Evolutionary conservation across 2,329 filamentous ascomycete genomes (phyloP).

Genomic region (Curvularia lunata): DNA sequence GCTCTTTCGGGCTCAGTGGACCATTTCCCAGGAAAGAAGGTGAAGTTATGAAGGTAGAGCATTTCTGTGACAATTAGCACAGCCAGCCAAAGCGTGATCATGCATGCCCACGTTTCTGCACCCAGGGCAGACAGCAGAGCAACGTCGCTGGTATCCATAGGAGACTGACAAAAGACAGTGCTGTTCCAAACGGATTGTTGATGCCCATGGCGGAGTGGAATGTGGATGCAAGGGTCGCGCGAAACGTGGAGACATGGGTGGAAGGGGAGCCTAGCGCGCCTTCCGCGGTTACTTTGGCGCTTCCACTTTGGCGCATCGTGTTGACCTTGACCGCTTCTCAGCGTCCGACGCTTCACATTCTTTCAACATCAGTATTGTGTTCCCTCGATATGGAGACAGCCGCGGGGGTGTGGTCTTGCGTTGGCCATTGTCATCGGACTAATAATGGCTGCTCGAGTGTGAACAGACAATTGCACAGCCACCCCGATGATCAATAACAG

Average conservation of each 20-base stretch:
- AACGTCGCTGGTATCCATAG: conserved; percentile 46
- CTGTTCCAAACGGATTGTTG: conserved; percentile 26
- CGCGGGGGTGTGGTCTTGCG: not conserved
- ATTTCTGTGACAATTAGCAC: conserved; percentile 33
- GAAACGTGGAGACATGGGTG: not conserved
- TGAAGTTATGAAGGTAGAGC: conserved; percentile 47
- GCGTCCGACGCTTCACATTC: not conserved
- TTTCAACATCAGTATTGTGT: not conserved
- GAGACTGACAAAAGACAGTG: conserved; percentile 38
- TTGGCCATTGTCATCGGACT: not conserved
- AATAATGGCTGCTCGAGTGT: too few relatives aligned
- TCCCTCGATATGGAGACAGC: not conserved
- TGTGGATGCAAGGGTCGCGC: conserved; percentile 10
- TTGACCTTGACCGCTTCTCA: not conserved
- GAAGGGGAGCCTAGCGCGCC: conserved; percentile 7
- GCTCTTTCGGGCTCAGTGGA: conserved; percentile 47
- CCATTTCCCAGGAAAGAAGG: conserved; percentile 46
- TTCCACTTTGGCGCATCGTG: not conserved
- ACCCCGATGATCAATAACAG: too few relatives aligned
- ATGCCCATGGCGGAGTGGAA: conserved; percentile 29
- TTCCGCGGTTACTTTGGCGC: conserved; percentile 4
- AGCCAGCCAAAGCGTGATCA: not conserved
- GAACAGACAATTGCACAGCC: too few relatives aligned
- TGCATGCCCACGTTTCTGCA: conserved; percentile 40
- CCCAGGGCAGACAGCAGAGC: conserved; percentile 46